Evolutionary conservation across 495 filamentous ascomycete species (phyloP).

Genomic region (Daldinia bambusicola): DNA sequence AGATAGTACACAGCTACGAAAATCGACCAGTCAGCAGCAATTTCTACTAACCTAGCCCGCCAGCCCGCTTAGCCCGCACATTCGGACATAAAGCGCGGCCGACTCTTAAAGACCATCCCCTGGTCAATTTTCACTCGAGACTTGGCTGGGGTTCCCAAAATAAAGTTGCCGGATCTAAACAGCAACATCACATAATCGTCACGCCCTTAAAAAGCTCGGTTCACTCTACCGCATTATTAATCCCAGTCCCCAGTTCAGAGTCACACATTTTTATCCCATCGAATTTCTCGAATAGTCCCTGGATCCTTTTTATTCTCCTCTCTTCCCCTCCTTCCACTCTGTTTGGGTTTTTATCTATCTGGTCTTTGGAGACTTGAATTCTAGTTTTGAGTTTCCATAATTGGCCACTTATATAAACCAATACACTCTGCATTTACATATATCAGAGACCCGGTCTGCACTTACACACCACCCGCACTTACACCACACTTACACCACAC

Average conservation of each 20-base stretch:
- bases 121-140: conserved; percentile 32
- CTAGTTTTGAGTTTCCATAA: conserved; percentile 24
- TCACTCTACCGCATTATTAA: conserved; percentile 45
- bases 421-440: conserved; percentile 1
- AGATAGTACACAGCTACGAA: conserved; percentile 29
- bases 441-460: conserved; percentile 12
- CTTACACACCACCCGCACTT: conserved; percentile 21
- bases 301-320: conserved; percentile 13
- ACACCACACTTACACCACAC: background rate
- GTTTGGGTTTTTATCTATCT: conserved; percentile 12
- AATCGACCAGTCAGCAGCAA: conserved; percentile 43
- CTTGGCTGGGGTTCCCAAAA: conserved; percentile 36
- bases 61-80: conserved; percentile 35
- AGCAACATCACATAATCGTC: conserved; percentile 47
- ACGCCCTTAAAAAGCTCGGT: conserved; percentile 45
- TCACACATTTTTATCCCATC: conserved; percentile 40
- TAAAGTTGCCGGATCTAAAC: conserved; percentile 47
- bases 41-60: conserved; percentile 4
- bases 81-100: conserved; percentile 48
- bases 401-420: conserved; percentile 20
- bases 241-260: conserved; percentile 26
- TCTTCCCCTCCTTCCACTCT: conserved; percentile 11
- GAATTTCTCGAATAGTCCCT: conserved; percentile 36
- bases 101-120: conserved; percentile 40
- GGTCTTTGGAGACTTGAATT: conserved; percentile 3